Evolutionary conservation across 257 asterid species (phyloP).

Genomic region (Petunia secreta): DNA sequence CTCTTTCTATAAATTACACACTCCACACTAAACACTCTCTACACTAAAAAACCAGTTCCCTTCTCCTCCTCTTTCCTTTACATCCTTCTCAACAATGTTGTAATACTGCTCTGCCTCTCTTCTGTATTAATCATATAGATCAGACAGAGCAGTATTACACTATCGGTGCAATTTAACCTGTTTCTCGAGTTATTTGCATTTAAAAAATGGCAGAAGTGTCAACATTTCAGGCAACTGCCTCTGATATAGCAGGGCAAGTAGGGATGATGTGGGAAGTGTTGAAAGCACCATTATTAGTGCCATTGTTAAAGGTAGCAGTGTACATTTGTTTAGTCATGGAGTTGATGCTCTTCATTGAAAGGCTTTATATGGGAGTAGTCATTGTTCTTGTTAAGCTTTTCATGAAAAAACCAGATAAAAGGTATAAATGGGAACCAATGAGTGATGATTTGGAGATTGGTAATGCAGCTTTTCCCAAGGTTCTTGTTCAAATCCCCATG

Average conservation of each 20-base stretch:
- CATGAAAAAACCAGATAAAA: constrained; percentile 79
- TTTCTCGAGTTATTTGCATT: constrained; percentile 19
- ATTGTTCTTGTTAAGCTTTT: constrained; percentile 78
- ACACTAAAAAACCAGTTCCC: neutral
- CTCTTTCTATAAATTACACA: constrained; percentile 57
- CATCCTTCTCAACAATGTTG: constrained; percentile 43
- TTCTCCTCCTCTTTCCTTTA: constrained; percentile 26
- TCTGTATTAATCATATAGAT: neutral
- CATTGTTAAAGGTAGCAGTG: constrained; percentile 62
- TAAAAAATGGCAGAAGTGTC: constrained; percentile 64
- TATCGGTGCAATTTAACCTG: constrained; percentile 16
- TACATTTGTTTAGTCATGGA: constrained; percentile 80
- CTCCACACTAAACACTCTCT: constrained; percentile 32
- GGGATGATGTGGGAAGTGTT: constrained; percentile 83
- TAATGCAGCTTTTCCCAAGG: constrained; percentile 55
- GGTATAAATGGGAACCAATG: constrained; percentile 82
- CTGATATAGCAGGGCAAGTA: constrained; percentile 61
- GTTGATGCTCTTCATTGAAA: constrained; percentile 84
- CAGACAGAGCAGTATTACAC: neutral
- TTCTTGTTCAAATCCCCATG: constrained; percentile 97
- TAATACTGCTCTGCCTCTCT: constrained; percentile 38
- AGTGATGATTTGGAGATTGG: constrained; percentile 77
- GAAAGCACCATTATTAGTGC: constrained; percentile 79
- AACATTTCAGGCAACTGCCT: constrained; percentile 56
- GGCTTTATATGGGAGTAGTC: constrained; percentile 92